Evolutionary conservation across 441 rosid species (phyloP).

Genomic region (Rhodomyrtus psidioides): DNA sequence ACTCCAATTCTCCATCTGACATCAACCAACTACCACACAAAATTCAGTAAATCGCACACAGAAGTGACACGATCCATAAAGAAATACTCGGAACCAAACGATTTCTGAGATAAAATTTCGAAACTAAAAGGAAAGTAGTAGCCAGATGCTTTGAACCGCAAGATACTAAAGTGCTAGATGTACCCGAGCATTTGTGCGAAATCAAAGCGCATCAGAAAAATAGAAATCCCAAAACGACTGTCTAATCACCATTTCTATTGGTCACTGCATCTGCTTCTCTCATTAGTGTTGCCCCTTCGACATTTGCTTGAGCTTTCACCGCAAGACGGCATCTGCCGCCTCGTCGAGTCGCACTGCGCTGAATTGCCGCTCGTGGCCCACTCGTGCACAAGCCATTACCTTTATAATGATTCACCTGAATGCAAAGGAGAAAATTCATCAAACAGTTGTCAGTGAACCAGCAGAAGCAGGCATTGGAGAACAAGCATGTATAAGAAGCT

Average conservation of each 20-base stretch:
- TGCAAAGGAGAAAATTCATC: not conserved
- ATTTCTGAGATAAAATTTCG: not conserved
- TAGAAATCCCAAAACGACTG: not conserved
- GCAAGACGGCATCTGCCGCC: slow-evolving; percentile 18
- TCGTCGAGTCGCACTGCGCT: slow-evolving; percentile 14
- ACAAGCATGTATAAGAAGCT: not conserved
- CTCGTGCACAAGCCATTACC: slow-evolving; percentile 12
- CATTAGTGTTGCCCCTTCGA: slow-evolving; percentile 39
- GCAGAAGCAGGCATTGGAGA: not conserved
- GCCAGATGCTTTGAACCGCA: not conserved
- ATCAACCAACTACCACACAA: not conserved
- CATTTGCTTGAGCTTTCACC: slow-evolving; percentile 38
- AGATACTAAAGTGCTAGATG: not conserved
- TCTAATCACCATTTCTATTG: slow-evolving; percentile 43
- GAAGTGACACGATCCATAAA: not conserved
- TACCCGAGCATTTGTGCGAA: not conserved
- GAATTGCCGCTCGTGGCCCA: slow-evolving; percentile 9
- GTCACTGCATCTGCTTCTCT: slow-evolving; percentile 29
- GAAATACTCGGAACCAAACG: not conserved
- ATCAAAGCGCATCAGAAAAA: not conserved
- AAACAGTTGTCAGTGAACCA: not conserved
- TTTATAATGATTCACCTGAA: slow-evolving; percentile 29
- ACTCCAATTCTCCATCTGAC: not conserved
- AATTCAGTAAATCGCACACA: not conserved
- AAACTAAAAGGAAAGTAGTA: not conserved